phyloP scores from a whole-genome alignment of 2,329 filamentous ascomycete genomes.

The Gaeumannomyces tritici region DNA sequence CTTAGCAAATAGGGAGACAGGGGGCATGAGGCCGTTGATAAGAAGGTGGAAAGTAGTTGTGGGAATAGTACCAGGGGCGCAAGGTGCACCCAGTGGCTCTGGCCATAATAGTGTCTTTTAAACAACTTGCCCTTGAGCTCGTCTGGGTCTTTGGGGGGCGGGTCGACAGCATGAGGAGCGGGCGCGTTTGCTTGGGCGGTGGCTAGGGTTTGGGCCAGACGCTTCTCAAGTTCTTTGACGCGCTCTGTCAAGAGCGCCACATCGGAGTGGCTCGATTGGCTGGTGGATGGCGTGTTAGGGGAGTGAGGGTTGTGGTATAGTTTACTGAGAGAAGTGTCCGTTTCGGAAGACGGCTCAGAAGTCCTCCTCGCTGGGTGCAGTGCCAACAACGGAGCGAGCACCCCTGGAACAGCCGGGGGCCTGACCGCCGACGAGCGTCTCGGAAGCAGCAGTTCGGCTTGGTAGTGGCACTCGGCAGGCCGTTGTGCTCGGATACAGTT shows the following conservation, averaged over 20 bases:
- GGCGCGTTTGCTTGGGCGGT: slow-evolving; percentile 10
- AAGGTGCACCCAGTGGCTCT: slow-evolving; percentile 44
- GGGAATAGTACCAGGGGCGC: slow-evolving; percentile 15
- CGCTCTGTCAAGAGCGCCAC: slow-evolving; percentile 3
- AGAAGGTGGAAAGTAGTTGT: too few relatives aligned
- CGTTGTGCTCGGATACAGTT: slow-evolving; percentile 26
- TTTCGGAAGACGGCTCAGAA: not conserved
- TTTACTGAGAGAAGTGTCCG: not conserved
- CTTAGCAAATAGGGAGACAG: not conserved
- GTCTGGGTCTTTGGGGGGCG: slow-evolving; percentile 1
- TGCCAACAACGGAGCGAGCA: not conserved
- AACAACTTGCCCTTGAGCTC: slow-evolving; percentile 36
- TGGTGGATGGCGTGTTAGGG: slow-evolving; percentile 18
- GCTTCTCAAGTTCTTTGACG: not conserved
- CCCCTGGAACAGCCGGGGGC: not conserved
- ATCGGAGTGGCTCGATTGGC: not conserved
- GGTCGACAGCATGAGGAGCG: not conserved
- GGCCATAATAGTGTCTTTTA: slow-evolving; percentile 47
- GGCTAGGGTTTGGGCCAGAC: slow-evolving; percentile 16
- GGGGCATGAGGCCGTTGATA: too few relatives aligned
- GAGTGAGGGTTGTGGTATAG: slow-evolving; percentile 20
- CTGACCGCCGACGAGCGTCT: not conserved
- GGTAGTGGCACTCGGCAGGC: slow-evolving; percentile 11
- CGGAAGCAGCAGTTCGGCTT: not conserved
- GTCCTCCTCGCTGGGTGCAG: not conserved